Evolutionary conservation across 257 asterid species (phyloP), one percentile per base, ranked within the genome.

Genomic region (Solanum sejunctum): DNA sequence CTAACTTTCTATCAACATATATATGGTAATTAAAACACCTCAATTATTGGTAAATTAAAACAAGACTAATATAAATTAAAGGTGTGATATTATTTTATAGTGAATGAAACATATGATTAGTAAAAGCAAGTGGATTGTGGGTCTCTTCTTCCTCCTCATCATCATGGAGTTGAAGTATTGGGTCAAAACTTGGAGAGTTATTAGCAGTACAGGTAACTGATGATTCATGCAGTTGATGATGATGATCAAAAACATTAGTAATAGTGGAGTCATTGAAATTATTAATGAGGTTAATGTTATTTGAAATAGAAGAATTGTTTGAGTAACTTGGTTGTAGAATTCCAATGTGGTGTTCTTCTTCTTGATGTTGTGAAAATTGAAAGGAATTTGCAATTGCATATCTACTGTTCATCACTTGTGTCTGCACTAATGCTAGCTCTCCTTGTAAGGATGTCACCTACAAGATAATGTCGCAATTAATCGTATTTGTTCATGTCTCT

Each of bases 381-480:
- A 91, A 87, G n/a, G 93, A 93, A 82, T 89, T 92, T 80, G 91
- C 95, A 89, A 93, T 52, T 21, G 92, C 91, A 75, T 85, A 86
- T 83, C 94, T 91, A 86, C 89, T 93, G 90, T 90, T 96, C 73
- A 94, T 90, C 11, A 96, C 82, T 86, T 94, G 95, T 20, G 89
- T 88, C 85, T 96, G 97, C 84, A 94, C 99, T 90, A 89, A 41
- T 26, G 94, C 90, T 7, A 94, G 86, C 88, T 96, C 99, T 57
- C 93, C 91, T 87, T 93, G 98, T 49, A 96, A 96, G 17, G 94
- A 88, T 75, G 94, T 91, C 83, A 96, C 98, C 98, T 95, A 85
- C 81, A 80, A 56, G 64, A 60, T 5, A 72, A 57, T 10, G 8
- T 45, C 20, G 5, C n/a, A 72, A 3, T 36, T 36, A 36, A 12